These are phyloP conservation scores for Lactifluus subvellereus DNA, from an alignment of 768 basidiomycete genomes.

Conservation along the genomic window DNA sequence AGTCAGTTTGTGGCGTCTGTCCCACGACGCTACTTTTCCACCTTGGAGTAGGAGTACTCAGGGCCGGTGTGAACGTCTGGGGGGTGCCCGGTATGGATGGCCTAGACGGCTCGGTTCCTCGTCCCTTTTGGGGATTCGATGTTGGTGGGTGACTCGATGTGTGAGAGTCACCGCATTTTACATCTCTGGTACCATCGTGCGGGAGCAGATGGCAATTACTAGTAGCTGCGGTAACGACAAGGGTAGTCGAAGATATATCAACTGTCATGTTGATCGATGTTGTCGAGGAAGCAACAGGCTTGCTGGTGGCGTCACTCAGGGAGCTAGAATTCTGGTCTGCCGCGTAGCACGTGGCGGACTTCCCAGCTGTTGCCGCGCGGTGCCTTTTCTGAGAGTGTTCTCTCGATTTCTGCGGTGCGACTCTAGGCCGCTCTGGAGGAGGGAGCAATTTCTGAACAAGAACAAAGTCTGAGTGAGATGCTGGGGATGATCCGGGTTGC, in stretches of 20 bases:
- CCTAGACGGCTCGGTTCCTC: neutral
- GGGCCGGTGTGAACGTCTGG: neutral
- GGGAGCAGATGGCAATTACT: neutral
- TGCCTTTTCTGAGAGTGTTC: neutral
- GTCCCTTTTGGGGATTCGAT: neutral
- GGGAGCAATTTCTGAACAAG: neutral
- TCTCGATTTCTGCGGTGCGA: neutral
- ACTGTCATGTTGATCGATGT: neutral
- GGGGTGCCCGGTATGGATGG: neutral
- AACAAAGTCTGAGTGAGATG: neutral
- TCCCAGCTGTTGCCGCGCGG: too few relatives aligned
- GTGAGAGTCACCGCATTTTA: neutral
- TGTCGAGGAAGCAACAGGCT: neutral
- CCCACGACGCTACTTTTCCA: neutral
- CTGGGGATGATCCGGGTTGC: neutral
- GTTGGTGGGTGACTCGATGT: neutral
- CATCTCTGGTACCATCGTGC: neutral
- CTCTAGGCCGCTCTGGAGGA: too few relatives aligned
- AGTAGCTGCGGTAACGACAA: neutral
- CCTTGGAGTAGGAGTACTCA: neutral
- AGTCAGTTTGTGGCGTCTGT: neutral
- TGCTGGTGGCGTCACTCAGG: neutral
- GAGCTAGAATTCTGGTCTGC: too few relatives aligned
- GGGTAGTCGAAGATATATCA: neutral
- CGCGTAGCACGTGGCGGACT: too few relatives aligned